phyloP scores from a whole-genome alignment of 1,139 yeast species.

The Taphrina wiesneri region DNA sequence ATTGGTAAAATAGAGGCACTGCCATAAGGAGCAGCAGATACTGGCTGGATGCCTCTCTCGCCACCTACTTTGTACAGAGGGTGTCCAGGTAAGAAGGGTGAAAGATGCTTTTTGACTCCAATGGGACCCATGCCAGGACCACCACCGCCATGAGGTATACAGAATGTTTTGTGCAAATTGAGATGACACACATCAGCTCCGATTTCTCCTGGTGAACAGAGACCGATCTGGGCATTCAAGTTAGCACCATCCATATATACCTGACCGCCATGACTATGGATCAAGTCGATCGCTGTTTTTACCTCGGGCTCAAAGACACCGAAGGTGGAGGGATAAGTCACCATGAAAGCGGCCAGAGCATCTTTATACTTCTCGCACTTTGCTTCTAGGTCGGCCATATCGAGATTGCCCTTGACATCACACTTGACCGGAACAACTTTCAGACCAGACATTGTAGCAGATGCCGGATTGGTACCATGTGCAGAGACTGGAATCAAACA shows the following conservation, averaged over 20 bases:
- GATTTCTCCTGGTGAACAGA: conserved; percentile 94
- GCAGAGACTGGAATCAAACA: conserved; percentile 96
- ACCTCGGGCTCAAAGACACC: conserved; percentile 95
- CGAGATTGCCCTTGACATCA: conserved; percentile 78
- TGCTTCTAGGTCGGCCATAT: conserved; percentile 67
- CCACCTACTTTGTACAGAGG: conserved; percentile 58
- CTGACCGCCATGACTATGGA: conserved; percentile 86
- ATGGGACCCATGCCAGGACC: conserved; percentile 99
- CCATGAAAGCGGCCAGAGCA: conserved; percentile 85
- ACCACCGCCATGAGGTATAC: conserved; percentile 99
- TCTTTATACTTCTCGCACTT: conserved; percentile 73
- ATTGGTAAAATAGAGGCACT: conserved; percentile 92
- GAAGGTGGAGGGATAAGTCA: conserved; percentile 95
- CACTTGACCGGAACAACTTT: conserved; percentile 93
- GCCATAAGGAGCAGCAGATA: conserved; percentile 93
- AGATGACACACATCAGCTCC: conserved; percentile 99
- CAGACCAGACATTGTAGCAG: conserved; percentile 95
- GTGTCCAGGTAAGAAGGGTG: conserved; percentile 82
- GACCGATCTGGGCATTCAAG: conserved; percentile 98
- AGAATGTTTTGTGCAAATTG: conserved; percentile 94
- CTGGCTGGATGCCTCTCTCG: conserved; percentile 65
- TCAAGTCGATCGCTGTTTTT: conserved; percentile 75
- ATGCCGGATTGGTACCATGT: conserved; percentile 98
- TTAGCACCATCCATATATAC: conserved; percentile 98
- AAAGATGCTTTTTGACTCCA: conserved; percentile 71